Evolutionary conservation across 352 stramenopile genomes (phyloP).

Genomic region (Plasmopara halstedii): DNA sequence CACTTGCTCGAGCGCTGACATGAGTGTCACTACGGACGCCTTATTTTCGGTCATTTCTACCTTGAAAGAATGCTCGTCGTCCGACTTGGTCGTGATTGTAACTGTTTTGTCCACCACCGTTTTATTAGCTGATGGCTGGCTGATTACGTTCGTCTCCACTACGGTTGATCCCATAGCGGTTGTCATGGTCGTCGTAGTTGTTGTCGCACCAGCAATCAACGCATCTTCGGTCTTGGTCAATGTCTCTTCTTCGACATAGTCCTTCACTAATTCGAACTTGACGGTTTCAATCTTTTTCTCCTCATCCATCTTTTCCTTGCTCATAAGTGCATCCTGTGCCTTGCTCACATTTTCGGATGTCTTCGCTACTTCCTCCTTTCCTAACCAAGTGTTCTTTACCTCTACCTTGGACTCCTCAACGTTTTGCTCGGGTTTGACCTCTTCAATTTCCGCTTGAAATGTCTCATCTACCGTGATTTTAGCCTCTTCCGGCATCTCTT

Average conservation of each 20-base stretch:
- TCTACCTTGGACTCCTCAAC: constrained; percentile 5
- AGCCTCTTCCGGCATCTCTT: neutral
- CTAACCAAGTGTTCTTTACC: too few relatives aligned
- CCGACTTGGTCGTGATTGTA: constrained; percentile 24
- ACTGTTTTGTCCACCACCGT: constrained; percentile 29
- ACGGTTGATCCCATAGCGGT: constrained; percentile 14
- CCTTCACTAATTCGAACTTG: constrained; percentile 4
- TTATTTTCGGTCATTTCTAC: constrained; percentile 30
- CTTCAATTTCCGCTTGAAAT: neutral
- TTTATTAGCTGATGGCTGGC: constrained; percentile 20
- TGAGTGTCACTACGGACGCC: constrained; percentile 17
- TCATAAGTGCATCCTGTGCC: too few relatives aligned
- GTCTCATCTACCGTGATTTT: neutral
- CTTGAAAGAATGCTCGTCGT: constrained; percentile 23
- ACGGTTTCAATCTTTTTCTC: neutral
- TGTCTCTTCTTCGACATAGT: neutral
- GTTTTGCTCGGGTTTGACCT: too few relatives aligned
- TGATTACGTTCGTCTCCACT: constrained; percentile 26
- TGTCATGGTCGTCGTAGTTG: constrained; percentile 10
- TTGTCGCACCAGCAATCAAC: constrained; percentile 1
- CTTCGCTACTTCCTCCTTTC: neutral
- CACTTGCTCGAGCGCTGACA: constrained; percentile 11
- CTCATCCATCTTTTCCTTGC: constrained; percentile 3
- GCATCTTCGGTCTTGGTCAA: constrained; percentile 5
- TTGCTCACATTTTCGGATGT: constrained; percentile 2